Conservation (phyloP, 2,329 filamentous ascomycete species). For the Botrytis deweyae region DNA sequence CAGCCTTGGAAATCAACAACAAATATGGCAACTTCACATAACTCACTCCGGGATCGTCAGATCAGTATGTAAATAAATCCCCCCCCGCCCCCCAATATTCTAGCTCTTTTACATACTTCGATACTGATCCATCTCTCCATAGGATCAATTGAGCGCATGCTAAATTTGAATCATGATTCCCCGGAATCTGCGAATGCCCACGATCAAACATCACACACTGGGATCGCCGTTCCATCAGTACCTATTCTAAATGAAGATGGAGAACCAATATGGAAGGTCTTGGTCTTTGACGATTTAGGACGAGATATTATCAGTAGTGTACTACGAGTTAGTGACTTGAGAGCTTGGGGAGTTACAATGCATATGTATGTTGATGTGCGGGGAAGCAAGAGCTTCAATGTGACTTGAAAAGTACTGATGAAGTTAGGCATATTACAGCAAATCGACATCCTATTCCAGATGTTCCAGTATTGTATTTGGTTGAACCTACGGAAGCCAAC, state of each 20-base stretch:
- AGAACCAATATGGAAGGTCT: constrained; percentile 94
- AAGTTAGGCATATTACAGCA: constrained; percentile 70
- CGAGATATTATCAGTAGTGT: constrained; percentile 97
- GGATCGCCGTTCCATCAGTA: constrained; percentile 65
- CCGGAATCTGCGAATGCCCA: constrained; percentile 53
- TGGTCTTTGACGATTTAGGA: constrained; percentile 90
- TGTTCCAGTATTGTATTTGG: constrained; percentile 93
- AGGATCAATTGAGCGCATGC: constrained; percentile 93
- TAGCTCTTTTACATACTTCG: constrained; percentile 1
- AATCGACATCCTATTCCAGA: constrained; percentile 89
- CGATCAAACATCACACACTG: constrained; percentile 60
- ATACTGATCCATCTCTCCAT: constrained; percentile 26
- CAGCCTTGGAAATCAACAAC: constrained; percentile 33
- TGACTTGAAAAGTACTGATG: constrained; percentile 30
- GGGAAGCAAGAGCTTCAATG: constrained; percentile 11
- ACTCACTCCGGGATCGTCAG: constrained; percentile 68
- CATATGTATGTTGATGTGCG: constrained; percentile 65
- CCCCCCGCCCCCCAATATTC: constrained; percentile 22
- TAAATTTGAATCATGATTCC: constrained; percentile 83
- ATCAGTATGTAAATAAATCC: constrained; percentile 54
- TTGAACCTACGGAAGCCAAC: constrained; percentile 83
- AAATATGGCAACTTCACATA: constrained; percentile 54
- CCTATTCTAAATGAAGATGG: constrained; percentile 83
- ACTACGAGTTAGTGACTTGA: constrained; percentile 86
- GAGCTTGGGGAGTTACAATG: constrained; percentile 93